Evolutionary conservation across 345 rosid genomes (phyloP).

Genomic region (Eucalyptus caleyi): DNA sequence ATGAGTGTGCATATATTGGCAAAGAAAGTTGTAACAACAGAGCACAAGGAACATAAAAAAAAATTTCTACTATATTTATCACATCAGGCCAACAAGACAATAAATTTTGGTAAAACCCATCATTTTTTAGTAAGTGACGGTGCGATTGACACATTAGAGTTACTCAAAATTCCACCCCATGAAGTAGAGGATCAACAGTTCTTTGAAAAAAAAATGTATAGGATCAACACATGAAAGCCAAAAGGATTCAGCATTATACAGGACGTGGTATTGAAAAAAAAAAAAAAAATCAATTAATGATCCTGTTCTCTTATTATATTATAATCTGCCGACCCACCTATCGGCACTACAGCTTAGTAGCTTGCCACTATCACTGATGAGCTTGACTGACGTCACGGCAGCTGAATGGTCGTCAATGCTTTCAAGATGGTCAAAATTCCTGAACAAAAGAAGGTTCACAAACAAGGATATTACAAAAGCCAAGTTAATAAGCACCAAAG

Average conservation of each 20-base stretch:
- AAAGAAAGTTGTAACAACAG: neutral
- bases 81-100: neutral
- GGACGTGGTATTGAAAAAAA: neutral
- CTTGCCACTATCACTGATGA: constrained; percentile 42
- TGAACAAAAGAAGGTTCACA: constrained; percentile 14
- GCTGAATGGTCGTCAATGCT: constrained; percentile 61
- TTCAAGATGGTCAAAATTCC: constrained; percentile 61
- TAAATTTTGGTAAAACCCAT: neutral
- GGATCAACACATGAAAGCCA: neutral
- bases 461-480: neutral
- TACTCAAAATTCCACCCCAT: neutral
- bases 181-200: neutral
- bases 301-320: neutral
- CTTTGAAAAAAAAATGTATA: neutral
- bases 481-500: neutral
- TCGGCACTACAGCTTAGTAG: constrained; percentile 71
- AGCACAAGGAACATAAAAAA: neutral
- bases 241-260: neutral
- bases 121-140: neutral
- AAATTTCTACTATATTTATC: neutral
- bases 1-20: neutral
- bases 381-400: constrained; percentile 66
- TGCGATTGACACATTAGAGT: neutral
- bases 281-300: neutral
- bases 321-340: constrained; percentile 26